These are phyloP conservation scores for Ananas comosus DNA, from an alignment of 176 grass and related monocot genomes.

Conservation along the genomic window DNA sequence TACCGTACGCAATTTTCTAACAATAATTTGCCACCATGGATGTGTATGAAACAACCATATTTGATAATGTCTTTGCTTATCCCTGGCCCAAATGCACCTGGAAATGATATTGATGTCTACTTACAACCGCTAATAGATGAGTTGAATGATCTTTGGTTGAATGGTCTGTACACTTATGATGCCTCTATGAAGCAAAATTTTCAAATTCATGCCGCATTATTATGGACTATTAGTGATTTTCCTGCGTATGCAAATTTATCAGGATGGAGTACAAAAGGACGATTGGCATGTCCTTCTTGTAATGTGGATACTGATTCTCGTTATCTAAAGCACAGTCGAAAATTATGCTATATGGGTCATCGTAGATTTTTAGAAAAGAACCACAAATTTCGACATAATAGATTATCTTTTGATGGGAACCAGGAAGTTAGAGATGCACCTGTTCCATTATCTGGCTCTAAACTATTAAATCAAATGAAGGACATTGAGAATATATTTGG, in stretches of 20 bases:
- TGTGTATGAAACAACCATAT: background rate
- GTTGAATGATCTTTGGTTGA: background rate
- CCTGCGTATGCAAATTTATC: conserved; percentile 24
- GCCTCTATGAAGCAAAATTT: conserved; percentile 3
- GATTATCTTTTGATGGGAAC: conserved; percentile 17
- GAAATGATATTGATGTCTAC: background rate
- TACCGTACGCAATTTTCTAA: too few species aligned
- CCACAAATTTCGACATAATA: background rate
- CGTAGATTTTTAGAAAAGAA: conserved; percentile 13
- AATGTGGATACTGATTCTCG: background rate
- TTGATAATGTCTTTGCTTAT: background rate
- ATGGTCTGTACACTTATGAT: conserved; percentile 6
- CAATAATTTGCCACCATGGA: background rate
- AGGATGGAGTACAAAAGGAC: conserved; percentile 12
- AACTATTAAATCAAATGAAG: too few species aligned
- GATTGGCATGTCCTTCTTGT: conserved; percentile 11
- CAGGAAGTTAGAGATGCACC: too few species aligned
- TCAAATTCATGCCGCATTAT: conserved; percentile 1
- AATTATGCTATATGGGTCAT: conserved; percentile 21
- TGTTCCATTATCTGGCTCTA: too few species aligned
- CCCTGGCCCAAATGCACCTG: background rate
- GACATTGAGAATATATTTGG: too few species aligned
- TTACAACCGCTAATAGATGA: too few species aligned
- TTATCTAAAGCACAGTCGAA: background rate
- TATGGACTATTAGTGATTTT: conserved; percentile 39